These are phyloP conservation scores for Steccherinum ochraceum DNA, from an alignment of 768 basidiomycete species.

Conservation along the genomic window DNA sequence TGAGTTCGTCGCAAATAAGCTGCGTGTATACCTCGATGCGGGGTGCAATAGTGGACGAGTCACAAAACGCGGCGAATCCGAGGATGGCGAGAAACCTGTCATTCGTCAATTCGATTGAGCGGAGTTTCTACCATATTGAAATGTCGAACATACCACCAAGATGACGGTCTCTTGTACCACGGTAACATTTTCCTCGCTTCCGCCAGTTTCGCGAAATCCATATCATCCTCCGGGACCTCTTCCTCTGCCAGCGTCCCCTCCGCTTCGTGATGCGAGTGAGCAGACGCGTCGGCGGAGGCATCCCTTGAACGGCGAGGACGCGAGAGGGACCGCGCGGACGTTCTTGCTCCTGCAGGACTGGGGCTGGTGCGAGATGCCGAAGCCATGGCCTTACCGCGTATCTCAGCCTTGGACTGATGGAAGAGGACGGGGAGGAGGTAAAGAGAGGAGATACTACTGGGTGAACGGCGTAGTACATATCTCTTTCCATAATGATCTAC, in stretches of 20 bases:
- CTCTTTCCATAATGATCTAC: too few species aligned
- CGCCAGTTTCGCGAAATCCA: slow-evolving; percentile 7
- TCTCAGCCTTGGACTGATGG: too few species aligned
- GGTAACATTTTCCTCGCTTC: slow-evolving; percentile 33
- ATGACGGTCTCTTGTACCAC: slow-evolving; percentile 74
- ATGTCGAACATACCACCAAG: slow-evolving; percentile 66
- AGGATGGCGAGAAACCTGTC: slow-evolving; percentile 57
- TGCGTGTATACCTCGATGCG: slow-evolving; percentile 69
- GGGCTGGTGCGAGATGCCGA: too few species aligned
- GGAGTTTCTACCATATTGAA: too few species aligned
- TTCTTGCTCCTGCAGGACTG: neutral
- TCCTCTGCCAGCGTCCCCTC: slow-evolving; percentile 29
- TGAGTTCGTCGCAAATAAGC: slow-evolving; percentile 63
- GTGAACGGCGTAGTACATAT: too few species aligned
- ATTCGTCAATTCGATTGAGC: too few species aligned
- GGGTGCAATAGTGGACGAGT: slow-evolving; percentile 56
- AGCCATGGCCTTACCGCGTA: too few species aligned
- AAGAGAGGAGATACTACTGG: too few species aligned
- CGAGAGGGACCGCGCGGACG: neutral
- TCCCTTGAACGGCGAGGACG: slow-evolving; percentile 12
- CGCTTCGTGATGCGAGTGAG: slow-evolving; percentile 30
- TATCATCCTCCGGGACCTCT: slow-evolving; percentile 9
- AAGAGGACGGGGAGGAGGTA: too few species aligned
- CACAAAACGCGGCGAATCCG: slow-evolving; percentile 51
- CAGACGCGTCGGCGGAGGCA: slow-evolving; percentile 22